phyloP scores from a whole-genome alignment of 148 eudicot species.

The Suaeda aralocaspica region DNA sequence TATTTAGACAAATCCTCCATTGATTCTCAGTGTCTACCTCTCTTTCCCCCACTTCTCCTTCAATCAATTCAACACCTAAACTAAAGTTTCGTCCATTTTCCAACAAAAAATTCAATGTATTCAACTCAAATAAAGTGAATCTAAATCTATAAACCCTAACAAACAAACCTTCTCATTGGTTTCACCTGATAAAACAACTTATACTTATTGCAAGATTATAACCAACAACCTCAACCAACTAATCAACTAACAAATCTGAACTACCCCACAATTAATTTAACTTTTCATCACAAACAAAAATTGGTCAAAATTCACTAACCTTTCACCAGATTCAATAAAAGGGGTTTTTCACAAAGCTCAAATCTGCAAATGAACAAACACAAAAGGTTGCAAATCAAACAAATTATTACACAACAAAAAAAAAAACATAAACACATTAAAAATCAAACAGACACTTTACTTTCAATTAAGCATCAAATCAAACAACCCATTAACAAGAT shows the following conservation, averaged over 20 bases:
- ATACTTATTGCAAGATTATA: background rate
- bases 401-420: background rate
- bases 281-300: background rate
- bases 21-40: conserved; percentile 5
- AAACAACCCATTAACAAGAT: conserved; percentile 22
- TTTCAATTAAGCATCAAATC: conserved; percentile 11
- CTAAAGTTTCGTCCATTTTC: conserved; percentile 26
- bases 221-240: conserved; percentile 8
- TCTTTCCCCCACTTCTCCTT: background rate
- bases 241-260: conserved; percentile 6
- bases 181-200: background rate
- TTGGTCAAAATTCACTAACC: conserved; percentile 9
- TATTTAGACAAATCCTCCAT: conserved; percentile 83
- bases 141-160: background rate
- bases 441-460: no score
- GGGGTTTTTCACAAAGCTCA: conserved; percentile 11
- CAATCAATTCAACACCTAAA: conserved; percentile 24
- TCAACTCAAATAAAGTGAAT: conserved; percentile 3
- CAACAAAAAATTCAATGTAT: conserved; percentile 4
- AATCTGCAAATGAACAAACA: conserved; percentile 23
- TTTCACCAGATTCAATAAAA: conserved; percentile 18
- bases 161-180: conserved; percentile 12
- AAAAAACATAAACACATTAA: background rate
- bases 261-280: background rate
- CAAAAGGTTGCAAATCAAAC: background rate